Evolutionary conservation across 805 yeast species (phyloP).

Genomic region (Lachancea sp.): DNA sequence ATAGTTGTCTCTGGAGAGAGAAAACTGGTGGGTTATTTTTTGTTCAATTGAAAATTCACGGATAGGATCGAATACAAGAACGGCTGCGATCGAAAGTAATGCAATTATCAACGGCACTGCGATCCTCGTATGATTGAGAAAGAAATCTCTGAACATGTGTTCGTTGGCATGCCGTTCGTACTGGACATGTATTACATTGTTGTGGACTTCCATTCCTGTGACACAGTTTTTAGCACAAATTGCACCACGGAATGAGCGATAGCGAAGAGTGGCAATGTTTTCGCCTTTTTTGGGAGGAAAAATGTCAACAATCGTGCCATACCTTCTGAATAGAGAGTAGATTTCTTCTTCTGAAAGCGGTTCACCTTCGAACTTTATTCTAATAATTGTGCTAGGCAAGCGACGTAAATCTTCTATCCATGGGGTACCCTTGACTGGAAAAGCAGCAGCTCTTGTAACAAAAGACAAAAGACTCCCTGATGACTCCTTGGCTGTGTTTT

Average conservation of each 20-base stretch:
- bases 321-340: conserved; percentile 76
- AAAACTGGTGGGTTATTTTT: conserved; percentile 57
- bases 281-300: conserved; percentile 46
- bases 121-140: conserved; percentile 72
- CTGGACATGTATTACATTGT: conserved; percentile 65
- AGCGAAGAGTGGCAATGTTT: conserved; percentile 49
- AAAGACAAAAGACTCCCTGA: conserved; percentile 35
- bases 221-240: conserved; percentile 86
- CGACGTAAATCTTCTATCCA: conserved; percentile 93
- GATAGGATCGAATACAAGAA: conserved; percentile 86
- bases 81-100: conserved; percentile 71
- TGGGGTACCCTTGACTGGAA: conserved; percentile 83
- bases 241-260: conserved; percentile 56
- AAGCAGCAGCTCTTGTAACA: conserved; percentile 48
- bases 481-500: conserved; percentile 39
- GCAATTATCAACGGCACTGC: conserved; percentile 78
- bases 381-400: conserved; percentile 57
- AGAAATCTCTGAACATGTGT: conserved; percentile 48
- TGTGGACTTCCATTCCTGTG: conserved; percentile 65
- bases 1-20: conserved; percentile 43
- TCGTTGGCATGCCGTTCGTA: conserved; percentile 54
- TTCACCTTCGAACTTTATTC: conserved; percentile 70
- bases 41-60: conserved; percentile 71
- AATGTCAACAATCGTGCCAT: conserved; percentile 78
- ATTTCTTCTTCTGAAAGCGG: conserved; percentile 71